A percentile compares a stretch with the other conserved stretches of the same genome.
These are phyloP conservation scores for Auriscalpium microsporum DNA, from an alignment of 768 basidiomycete species.

Conservation along the genomic window DNA sequence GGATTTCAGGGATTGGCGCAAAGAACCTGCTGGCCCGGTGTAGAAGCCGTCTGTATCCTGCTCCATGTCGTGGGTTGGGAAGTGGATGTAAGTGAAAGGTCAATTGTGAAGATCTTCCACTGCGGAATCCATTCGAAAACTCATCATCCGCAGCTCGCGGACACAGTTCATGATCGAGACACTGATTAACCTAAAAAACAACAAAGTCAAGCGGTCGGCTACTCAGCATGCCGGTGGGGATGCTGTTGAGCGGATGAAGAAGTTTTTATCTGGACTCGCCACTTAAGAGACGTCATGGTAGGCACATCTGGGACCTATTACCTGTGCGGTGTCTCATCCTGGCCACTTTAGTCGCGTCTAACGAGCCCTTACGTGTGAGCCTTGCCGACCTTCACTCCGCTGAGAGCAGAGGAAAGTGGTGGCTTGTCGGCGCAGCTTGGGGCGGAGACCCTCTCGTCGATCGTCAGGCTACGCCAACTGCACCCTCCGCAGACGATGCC, in stretches of 20 bases:
- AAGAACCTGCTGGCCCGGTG: slow-evolving; percentile 43
- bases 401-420: slow-evolving; percentile 92
- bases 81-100: neutral
- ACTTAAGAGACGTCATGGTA: slow-evolving; percentile 77
- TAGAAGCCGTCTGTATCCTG: slow-evolving; percentile 81
- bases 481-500: slow-evolving; percentile 20
- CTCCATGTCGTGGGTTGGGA: slow-evolving; percentile 31
- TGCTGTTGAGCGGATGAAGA: slow-evolving; percentile 80
- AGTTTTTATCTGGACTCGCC: slow-evolving; percentile 64
- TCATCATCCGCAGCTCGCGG: slow-evolving; percentile 53
- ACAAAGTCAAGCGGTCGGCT: slow-evolving; percentile 62
- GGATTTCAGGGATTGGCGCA: neutral
- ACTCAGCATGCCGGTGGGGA: slow-evolving; percentile 64
- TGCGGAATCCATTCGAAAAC: neutral
- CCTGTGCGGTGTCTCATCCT: neutral
- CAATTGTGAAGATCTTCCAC: too few relatives aligned
- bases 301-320: slow-evolving; percentile 9
- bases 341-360: slow-evolving; percentile 43
- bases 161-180: slow-evolving; percentile 96
- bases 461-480: slow-evolving; percentile 32
- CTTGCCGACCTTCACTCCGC: slow-evolving; percentile 76
- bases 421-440: slow-evolving; percentile 99
- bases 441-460: slow-evolving; percentile 85
- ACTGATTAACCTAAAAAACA: slow-evolving; percentile 85
- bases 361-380: slow-evolving; percentile 82